Conservation (phyloP, 2,329 filamentous ascomycete genomes). For the Clarireedia hainanense region DNA sequence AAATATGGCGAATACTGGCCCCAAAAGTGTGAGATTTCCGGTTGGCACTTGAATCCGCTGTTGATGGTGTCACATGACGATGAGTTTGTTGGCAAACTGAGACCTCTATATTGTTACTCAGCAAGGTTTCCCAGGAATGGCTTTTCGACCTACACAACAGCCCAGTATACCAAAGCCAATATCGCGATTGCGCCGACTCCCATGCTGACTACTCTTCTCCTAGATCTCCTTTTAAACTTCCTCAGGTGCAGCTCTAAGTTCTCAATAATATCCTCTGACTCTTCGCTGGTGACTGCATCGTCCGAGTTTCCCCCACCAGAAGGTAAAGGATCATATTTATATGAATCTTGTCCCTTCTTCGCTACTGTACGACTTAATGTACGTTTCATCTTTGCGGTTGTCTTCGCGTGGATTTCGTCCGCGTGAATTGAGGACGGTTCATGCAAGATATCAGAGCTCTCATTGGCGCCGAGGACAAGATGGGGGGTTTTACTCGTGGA, state of each 20-base stretch:
- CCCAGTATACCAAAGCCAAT: slow-evolving; percentile 20
- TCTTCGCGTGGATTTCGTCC: neutral
- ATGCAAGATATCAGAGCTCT: neutral
- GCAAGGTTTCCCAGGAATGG: neutral
- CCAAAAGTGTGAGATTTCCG: slow-evolving; percentile 43
- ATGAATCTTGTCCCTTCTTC: neutral
- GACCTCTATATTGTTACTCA: slow-evolving; percentile 13
- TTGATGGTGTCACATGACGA: slow-evolving; percentile 25
- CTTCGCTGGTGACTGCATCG: slow-evolving; percentile 7
- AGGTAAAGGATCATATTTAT: slow-evolving; percentile 21
- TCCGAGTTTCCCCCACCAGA: slow-evolving; percentile 3
- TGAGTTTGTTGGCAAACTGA: slow-evolving; percentile 7
- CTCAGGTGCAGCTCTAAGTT: slow-evolving; percentile 16
- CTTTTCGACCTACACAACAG: slow-evolving; percentile 16
- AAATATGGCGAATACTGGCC: slow-evolving; percentile 87
- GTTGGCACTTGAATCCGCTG: slow-evolving; percentile 26
- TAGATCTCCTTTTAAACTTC: slow-evolving; percentile 15
- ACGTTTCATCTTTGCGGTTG: slow-evolving; percentile 11
- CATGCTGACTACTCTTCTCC: slow-evolving; percentile 13
- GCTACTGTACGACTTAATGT: slow-evolving; percentile 6
- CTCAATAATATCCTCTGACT: slow-evolving; percentile 8
- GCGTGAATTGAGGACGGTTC: neutral
- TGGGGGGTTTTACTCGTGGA: neutral
- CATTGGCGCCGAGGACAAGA: neutral
- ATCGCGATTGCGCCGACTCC: slow-evolving; percentile 13